A percentile compares a stretch with the other conserved stretches of the same genome.
Evolutionary conservation across 345 rosid species (phyloP).

Genomic region (Eucalyptus coolabah): DNA sequence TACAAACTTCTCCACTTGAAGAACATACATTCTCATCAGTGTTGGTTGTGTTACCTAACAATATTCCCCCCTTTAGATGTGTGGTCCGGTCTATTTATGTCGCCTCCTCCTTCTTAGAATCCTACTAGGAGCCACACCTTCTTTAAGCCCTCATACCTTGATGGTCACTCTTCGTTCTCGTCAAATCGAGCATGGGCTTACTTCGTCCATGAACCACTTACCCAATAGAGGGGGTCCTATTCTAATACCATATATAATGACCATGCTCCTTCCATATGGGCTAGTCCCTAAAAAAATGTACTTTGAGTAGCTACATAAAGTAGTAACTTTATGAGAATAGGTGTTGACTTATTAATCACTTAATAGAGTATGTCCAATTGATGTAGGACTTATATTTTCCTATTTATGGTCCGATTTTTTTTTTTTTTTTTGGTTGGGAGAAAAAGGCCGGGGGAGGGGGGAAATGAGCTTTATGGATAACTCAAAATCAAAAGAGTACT

Average conservation of each 20-base stretch:
- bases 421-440: no score
- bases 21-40: not conserved
- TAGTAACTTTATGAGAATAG: no score
- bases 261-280: not conserved
- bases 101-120: not conserved
- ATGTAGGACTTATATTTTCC: not conserved
- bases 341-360: not conserved
- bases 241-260: not conserved
- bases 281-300: not conserved
- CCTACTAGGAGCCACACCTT: not conserved
- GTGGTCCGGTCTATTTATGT: not conserved
- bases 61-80: not conserved
- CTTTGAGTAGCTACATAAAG: no score
- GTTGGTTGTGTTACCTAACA: not conserved
- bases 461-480: no score
- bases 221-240: not conserved
- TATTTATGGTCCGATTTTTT: no score
- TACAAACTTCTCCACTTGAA: not conserved
- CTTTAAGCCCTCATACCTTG: not conserved
- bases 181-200: not conserved
- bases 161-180: accelerated
- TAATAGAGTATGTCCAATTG: not conserved
- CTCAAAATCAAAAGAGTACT: no score
- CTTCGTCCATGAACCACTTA: not conserved
- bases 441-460: no score